Percentiles rank a stretch among this genome's conserved stretches.
Conservation (phyloP, 345 rosid species). For the Excoecaria cochinchinensis region DNA sequence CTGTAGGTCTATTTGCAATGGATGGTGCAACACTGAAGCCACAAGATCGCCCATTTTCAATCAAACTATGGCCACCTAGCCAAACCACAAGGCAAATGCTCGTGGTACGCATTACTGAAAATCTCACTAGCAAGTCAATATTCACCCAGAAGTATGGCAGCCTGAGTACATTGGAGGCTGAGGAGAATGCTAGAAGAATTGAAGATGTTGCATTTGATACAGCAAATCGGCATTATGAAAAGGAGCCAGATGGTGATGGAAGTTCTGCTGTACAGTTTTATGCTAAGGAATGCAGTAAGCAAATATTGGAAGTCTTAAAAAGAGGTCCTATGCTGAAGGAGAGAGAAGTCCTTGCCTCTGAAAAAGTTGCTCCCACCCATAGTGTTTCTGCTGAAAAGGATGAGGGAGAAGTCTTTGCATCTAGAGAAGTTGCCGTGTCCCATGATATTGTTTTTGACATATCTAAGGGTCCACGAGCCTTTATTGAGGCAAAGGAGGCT, state of each 20-base stretch:
- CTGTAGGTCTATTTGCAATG: conserved; percentile 41
- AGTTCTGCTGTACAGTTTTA: conserved; percentile 92
- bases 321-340: conserved; percentile 48
- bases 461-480: conserved; percentile 66
- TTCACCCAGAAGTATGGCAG: conserved; percentile 81
- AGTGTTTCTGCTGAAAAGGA: conserved; percentile 17
- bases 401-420: conserved; percentile 20
- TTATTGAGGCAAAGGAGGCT: conserved; percentile 78
- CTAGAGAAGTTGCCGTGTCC: conserved; percentile 34
- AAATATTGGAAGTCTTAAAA: conserved; percentile 74
- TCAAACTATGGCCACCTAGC: conserved; percentile 92
- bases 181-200: conserved; percentile 67
- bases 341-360: conserved; percentile 27
- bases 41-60: conserved; percentile 60
- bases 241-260: conserved; percentile 96
- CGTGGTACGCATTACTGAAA: conserved; percentile 58
- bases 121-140: conserved; percentile 72
- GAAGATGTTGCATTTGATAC: conserved; percentile 63
- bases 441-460: conserved; percentile 60
- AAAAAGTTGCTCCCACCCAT: conserved; percentile 18
- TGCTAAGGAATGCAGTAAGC: conserved; percentile 91
- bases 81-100: conserved; percentile 67
- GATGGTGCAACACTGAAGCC: conserved; percentile 49
- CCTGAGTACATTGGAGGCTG: conserved; percentile 69
- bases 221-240: conserved; percentile 72